Evolutionary conservation across 352 stramenopile genomes (phyloP).

Genomic region (Blastocystis sp.): DNA sequence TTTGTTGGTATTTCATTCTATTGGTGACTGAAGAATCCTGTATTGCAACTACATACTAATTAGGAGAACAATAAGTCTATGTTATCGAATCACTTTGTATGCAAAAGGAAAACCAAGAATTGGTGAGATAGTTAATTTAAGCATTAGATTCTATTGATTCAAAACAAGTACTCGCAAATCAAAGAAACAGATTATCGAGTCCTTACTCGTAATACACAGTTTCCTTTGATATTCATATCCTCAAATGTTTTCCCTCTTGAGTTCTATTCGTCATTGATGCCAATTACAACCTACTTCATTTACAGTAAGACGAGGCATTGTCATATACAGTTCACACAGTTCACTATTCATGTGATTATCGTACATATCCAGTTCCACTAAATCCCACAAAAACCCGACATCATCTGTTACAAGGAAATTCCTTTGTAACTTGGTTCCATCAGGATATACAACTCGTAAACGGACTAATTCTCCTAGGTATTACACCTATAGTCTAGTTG

Average conservation of each 20-base stretch:
- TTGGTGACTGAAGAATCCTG: too few relatives aligned
- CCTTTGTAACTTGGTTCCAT: constrained; percentile 57
- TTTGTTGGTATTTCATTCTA: too few relatives aligned
- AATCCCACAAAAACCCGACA: constrained; percentile 12
- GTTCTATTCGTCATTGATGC: neutral
- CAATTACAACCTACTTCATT: neutral
- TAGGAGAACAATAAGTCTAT: too few relatives aligned
- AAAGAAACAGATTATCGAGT: neutral
- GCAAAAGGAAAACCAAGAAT: too few relatives aligned
- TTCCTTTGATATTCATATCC: constrained; percentile 40
- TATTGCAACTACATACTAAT: too few relatives aligned
- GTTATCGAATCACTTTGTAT: too few relatives aligned
- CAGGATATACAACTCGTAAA: constrained; percentile 33
- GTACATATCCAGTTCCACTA: constrained; percentile 44
- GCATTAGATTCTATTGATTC: too few relatives aligned
- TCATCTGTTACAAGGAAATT: constrained; percentile 28
- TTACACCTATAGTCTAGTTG: neutral
- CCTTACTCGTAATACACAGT: constrained; percentile 25
- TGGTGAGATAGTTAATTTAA: too few relatives aligned
- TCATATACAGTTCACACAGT: constrained; percentile 9
- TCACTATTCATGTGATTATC: constrained; percentile 1
- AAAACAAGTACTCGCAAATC: neutral
- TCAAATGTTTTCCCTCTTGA: neutral
- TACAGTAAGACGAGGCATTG: neutral
- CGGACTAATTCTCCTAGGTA: neutral